Conservation (phyloP, 1,284 basidiomycete genomes). For the Phlebopus sp. region DNA sequence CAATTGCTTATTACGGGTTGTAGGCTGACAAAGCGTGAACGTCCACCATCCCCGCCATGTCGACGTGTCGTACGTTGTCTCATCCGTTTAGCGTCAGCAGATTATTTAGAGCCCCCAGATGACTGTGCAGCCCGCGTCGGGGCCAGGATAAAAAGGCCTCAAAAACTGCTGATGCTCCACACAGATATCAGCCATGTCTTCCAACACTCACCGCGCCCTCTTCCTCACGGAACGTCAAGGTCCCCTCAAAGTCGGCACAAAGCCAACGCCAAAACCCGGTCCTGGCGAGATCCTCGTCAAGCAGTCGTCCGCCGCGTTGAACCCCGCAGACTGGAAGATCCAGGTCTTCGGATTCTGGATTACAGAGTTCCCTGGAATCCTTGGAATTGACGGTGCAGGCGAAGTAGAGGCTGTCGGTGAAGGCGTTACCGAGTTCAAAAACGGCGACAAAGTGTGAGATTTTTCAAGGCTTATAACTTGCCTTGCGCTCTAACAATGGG, state of each 20-base stretch:
- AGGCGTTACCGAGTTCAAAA: conserved; percentile 4
- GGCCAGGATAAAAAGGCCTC: too few species aligned
- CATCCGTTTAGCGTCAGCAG: too few species aligned
- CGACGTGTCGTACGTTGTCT: too few species aligned
- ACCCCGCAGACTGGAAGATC: conserved; percentile 6
- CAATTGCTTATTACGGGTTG: too few species aligned
- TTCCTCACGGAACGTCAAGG: conserved; percentile 1
- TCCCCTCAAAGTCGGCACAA: neutral
- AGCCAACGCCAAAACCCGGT: conserved; percentile 22
- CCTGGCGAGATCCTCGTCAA: conserved; percentile 15
- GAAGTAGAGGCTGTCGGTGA: conserved; percentile 2
- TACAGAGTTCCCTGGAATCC: neutral
- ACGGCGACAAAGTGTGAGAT: conserved; percentile 1
- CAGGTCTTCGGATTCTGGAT: neutral
- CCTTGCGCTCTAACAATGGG: neutral
- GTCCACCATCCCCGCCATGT: too few species aligned
- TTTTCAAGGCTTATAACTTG: neutral
- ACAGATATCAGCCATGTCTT: neutral
- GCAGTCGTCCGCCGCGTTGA: conserved; percentile 5
- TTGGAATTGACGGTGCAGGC: conserved; percentile 5
- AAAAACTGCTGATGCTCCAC: too few species aligned
- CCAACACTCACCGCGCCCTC: neutral
- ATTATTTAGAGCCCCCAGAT: too few species aligned
- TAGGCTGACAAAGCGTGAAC: too few species aligned
- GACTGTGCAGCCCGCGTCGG: too few species aligned